Evolutionary conservation across 225 moss, liverwort and hornwort genomes (phyloP).

Genomic region (Anthoceros angustus): DNA sequence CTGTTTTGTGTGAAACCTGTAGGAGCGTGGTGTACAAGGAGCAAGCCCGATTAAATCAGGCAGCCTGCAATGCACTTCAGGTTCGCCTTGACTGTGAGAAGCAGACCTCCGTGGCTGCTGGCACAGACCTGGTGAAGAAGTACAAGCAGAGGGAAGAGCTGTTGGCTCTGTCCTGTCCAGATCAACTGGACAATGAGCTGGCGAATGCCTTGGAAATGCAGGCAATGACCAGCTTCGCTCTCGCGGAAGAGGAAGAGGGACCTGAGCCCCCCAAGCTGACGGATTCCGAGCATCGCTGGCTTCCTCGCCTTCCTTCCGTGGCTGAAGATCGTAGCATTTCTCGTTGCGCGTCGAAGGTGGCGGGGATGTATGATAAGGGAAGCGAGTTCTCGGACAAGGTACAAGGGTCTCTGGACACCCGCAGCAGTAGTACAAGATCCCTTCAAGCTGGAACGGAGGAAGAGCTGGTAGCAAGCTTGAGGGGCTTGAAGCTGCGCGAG

Average conservation of each 20-base stretch:
- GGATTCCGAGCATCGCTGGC: too few relatives aligned
- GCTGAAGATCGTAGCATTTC: too few relatives aligned
- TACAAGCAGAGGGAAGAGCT: conserved; percentile 24
- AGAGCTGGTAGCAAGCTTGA: background rate
- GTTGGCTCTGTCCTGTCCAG: conserved; percentile 23
- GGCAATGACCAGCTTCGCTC: background rate
- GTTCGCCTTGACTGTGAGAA: conserved; percentile 39
- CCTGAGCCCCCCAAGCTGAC: too few relatives aligned
- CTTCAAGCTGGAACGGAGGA: too few relatives aligned
- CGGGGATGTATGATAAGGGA: too few relatives aligned
- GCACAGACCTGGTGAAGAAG: conserved; percentile 34
- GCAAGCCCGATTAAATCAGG: conserved; percentile 41
- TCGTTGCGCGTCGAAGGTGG: too few relatives aligned
- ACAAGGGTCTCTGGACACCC: too few relatives aligned
- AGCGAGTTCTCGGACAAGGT: too few relatives aligned
- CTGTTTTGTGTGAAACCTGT: conserved; percentile 9
- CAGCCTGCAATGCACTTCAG: conserved; percentile 38
- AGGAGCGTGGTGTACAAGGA: conserved; percentile 45
- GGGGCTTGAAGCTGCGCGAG: background rate
- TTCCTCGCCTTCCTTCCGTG: too few relatives aligned
- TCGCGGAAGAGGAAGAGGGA: conserved; percentile 19
- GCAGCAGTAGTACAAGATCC: too few relatives aligned
- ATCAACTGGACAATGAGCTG: conserved; percentile 16
- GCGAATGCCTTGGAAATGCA: conserved; percentile 10
- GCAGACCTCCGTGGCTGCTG: conserved; percentile 31